Conservation (phyloP, 208 protist genomes). For the Leishmania amazonensis region DNA sequence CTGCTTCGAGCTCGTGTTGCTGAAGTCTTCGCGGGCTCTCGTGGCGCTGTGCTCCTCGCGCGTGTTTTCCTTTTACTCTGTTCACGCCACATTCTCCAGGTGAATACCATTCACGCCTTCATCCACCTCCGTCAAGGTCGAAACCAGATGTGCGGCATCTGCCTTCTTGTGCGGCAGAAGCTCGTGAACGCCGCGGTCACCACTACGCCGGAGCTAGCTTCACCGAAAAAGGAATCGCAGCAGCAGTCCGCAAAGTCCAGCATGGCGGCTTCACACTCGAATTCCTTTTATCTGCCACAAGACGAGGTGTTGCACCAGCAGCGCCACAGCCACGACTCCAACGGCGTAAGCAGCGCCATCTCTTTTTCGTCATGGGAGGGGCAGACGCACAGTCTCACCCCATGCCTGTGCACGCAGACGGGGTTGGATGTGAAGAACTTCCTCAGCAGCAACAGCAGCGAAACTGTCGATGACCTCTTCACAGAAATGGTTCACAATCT, state of each 20-base stretch:
- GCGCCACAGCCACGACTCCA: not conserved
- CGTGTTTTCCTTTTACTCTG: not conserved
- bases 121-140: not conserved
- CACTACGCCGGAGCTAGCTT: not conserved
- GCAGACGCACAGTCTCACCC: constrained; percentile 7
- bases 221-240: not conserved
- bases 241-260: not conserved
- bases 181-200: constrained; percentile 7
- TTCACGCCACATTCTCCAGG: not conserved
- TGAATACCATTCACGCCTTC: not conserved
- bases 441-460: constrained; percentile 12
- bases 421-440: constrained; percentile 24
- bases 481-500: constrained; percentile 45
- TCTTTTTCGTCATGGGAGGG: not conserved
- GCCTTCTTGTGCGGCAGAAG: constrained; percentile 29
- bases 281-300: not conserved
- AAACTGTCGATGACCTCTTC: constrained; percentile 27
- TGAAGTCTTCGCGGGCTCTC: not conserved
- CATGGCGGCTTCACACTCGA: not conserved
- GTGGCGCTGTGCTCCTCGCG: not conserved
- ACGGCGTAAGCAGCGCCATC: not conserved
- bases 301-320: not conserved
- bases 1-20: not conserved
- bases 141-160: constrained; percentile 31
- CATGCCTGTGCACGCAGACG: constrained; percentile 17